A percentile compares a stretch with the other conserved stretches of the same genome.
Conservation (phyloP, 305 asterid genomes). For the Fraxinus xanthoxyloides region DNA sequence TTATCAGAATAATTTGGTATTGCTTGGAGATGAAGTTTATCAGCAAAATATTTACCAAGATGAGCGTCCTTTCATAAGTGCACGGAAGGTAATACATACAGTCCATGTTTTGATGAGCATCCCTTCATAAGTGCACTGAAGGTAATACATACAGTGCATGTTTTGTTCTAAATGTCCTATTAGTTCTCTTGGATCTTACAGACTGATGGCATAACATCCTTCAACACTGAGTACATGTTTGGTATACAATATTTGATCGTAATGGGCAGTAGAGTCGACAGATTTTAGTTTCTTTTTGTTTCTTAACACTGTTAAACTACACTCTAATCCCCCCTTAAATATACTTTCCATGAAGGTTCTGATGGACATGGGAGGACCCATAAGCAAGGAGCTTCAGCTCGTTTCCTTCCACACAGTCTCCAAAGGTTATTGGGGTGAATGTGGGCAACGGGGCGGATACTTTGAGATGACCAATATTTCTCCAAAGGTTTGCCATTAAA, state of each 20-base stretch:
- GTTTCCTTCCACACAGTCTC: constrained; percentile 97
- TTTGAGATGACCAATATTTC: constrained; percentile 94
- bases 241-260: not conserved
- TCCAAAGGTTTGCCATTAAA: constrained; percentile 58
- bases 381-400: constrained; percentile 80
- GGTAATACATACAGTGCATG: constrained; percentile 38
- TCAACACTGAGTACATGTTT: not conserved
- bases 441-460: constrained; percentile 99
- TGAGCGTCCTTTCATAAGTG: constrained; percentile 91
- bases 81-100: constrained; percentile 63
- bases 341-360: constrained; percentile 50
- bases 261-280: not conserved
- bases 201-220: constrained; percentile 7
- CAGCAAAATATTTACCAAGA: constrained; percentile 99
- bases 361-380: constrained; percentile 84
- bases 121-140: constrained; percentile 88
- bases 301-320: not conserved
- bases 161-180: constrained; percentile 5
- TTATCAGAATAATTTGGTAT: constrained; percentile 74
- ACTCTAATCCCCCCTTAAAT: not conserved
- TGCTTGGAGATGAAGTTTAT: constrained; percentile 97
- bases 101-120: constrained; percentile 50
- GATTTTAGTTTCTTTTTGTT: not conserved
- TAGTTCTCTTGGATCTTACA: constrained; percentile 7
- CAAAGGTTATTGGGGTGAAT: constrained; percentile 95